Evolutionary conservation across 2,329 filamentous ascomycete species (phyloP).

Genomic region (Beauveria varroae): DNA sequence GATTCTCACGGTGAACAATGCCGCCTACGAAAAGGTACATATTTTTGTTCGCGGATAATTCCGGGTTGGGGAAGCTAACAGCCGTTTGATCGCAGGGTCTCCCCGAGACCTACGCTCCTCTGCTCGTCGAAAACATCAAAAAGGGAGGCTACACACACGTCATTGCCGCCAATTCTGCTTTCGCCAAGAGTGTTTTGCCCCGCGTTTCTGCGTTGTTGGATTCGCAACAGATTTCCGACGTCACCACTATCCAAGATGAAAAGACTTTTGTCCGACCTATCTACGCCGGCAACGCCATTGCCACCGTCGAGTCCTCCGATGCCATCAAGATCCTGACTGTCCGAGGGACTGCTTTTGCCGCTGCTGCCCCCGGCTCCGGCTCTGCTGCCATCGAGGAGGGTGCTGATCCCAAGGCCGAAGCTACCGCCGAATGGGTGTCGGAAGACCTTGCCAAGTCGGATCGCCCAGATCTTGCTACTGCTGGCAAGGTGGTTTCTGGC

Average conservation of each 20-base stretch:
- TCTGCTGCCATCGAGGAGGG: conserved; percentile 74
- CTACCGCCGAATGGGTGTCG: conserved; percentile 78
- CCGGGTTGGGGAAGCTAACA: conserved; percentile 2
- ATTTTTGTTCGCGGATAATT: not conserved
- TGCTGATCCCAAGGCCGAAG: conserved; percentile 70
- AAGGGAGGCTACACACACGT: conserved; percentile 91
- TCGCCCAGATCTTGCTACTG: conserved; percentile 87
- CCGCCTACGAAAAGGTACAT: conserved; percentile 82
- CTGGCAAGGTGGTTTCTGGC: conserved; percentile 81
- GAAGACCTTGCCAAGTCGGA: conserved; percentile 92
- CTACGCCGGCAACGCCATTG: conserved; percentile 94
- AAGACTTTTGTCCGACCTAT: conserved; percentile 95
- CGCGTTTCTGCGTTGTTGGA: conserved; percentile 88
- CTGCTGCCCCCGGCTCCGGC: conserved; percentile 62
- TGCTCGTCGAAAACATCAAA: conserved; percentile 94
- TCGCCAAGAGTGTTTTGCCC: conserved; percentile 91
- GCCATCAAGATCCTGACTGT: conserved; percentile 83
- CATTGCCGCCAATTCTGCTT: conserved; percentile 83
- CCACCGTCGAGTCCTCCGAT: conserved; percentile 88
- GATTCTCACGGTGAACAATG: conserved; percentile 81
- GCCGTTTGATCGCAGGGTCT: conserved; percentile 53
- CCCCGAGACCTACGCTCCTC: conserved; percentile 87
- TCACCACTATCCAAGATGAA: conserved; percentile 77
- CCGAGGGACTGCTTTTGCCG: conserved; percentile 83
- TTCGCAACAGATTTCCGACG: conserved; percentile 87